These are phyloP conservation scores for Xenoacremonium recifei DNA, from an alignment of 2,329 filamentous ascomycete genomes.

Conservation along the genomic window DNA sequence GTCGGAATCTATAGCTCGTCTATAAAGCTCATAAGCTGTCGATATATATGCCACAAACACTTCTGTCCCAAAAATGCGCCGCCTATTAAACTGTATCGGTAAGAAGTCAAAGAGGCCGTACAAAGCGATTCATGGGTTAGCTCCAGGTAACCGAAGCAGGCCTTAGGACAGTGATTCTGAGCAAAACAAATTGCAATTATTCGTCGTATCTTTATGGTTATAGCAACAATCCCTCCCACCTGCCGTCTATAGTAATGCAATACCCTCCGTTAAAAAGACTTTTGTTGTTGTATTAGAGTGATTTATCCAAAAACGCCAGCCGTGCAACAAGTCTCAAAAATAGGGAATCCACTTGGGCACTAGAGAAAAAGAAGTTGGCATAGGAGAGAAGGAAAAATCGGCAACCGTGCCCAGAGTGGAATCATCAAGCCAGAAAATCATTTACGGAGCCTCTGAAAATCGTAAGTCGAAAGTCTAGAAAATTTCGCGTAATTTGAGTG, in stretches of 20 bases:
- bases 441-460: constrained; percentile 15
- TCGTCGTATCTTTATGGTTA: constrained; percentile 23
- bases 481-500: constrained; percentile 12
- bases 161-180: too few species aligned
- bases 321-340: too few species aligned
- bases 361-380: not conserved
- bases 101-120: too few species aligned
- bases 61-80: too few species aligned
- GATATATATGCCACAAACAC: too few species aligned
- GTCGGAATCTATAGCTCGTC: too few species aligned
- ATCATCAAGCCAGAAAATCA: constrained; percentile 6
- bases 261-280: constrained; percentile 18
- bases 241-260: constrained; percentile 25
- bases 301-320: constrained; percentile 25
- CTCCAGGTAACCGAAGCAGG: too few species aligned
- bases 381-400: not conserved
- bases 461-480: constrained; percentile 5
- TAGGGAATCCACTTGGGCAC: too few species aligned
- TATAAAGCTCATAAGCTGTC: too few species aligned
- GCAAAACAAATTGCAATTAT: constrained; percentile 15
- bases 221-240: constrained; percentile 21
- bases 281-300: constrained; percentile 22
- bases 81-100: too few species aligned
- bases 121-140: too few species aligned
- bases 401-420: not conserved